Conservation (phyloP, 768 basidiomycete species). For the Hydnomerulius pinastri region DNA sequence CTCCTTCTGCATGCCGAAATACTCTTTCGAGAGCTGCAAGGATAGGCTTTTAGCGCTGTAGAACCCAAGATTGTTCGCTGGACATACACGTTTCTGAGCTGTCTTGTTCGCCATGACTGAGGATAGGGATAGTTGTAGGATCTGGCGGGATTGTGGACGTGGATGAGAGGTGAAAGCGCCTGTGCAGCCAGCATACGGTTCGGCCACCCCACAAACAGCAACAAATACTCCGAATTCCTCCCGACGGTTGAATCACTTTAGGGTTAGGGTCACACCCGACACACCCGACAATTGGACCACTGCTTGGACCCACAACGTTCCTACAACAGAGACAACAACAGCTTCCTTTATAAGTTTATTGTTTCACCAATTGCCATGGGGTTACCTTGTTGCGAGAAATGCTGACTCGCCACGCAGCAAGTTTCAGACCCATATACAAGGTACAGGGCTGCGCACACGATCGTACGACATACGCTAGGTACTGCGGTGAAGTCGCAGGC, state of each 20-base stretch:
- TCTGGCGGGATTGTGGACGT: slow-evolving; percentile 17
- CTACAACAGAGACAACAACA: too few relatives aligned
- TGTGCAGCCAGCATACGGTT: slow-evolving; percentile 23
- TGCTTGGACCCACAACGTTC: too few relatives aligned
- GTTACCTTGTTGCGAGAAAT: too few relatives aligned
- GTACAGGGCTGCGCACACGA: too few relatives aligned
- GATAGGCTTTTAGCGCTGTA: not conserved
- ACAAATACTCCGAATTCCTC: slow-evolving; percentile 16
- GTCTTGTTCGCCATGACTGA: slow-evolving; percentile 78
- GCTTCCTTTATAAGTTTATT: too few relatives aligned
- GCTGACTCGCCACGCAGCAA: too few relatives aligned
- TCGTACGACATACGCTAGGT: too few relatives aligned
- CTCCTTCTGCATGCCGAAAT: slow-evolving; percentile 86
- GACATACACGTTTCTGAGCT: slow-evolving; percentile 76
- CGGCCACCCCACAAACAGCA: slow-evolving; percentile 28
- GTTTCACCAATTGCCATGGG: too few relatives aligned
- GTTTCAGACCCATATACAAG: too few relatives aligned
- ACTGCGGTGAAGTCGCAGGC: too few relatives aligned
- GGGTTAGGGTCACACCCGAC: slow-evolving; percentile 15
- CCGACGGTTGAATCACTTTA: slow-evolving; percentile 14
- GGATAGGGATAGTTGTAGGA: not conserved
- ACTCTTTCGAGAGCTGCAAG: slow-evolving; percentile 80
- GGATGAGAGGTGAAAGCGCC: slow-evolving; percentile 24
- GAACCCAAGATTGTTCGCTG: slow-evolving; percentile 12
- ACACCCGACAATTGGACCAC: not conserved